phyloP scores from a whole-genome alignment of 2,329 filamentous ascomycete genomes.

The Nannizziopsis arthrosporioides region DNA sequence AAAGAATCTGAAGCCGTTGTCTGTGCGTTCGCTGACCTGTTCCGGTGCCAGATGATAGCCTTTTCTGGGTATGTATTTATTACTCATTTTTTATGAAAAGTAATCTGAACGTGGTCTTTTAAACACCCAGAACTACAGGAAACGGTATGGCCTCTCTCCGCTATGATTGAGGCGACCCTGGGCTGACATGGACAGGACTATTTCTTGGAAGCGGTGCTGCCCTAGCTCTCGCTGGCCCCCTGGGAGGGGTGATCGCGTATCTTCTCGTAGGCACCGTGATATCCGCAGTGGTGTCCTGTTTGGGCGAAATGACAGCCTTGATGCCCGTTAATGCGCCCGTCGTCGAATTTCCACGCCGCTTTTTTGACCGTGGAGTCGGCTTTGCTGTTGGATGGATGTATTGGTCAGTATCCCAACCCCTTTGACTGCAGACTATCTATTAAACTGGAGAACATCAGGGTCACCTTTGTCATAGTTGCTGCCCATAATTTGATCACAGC shows the following conservation, averaged over 20 bases:
- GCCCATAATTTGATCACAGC: slow-evolving; percentile 31
- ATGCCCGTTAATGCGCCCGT: slow-evolving; percentile 34
- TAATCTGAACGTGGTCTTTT: slow-evolving; percentile 3
- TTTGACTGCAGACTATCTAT: background rate
- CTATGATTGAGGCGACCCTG: background rate
- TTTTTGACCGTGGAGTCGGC: slow-evolving; percentile 34
- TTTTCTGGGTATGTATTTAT: slow-evolving; percentile 30
- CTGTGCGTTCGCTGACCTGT: background rate
- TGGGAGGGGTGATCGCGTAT: slow-evolving; percentile 32
- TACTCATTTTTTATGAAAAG: background rate
- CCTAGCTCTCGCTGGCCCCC: slow-evolving; percentile 31
- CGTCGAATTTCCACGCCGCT: slow-evolving; percentile 31
- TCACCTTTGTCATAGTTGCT: slow-evolving; percentile 23
- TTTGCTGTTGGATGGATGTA: slow-evolving; percentile 39
- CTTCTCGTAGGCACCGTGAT: slow-evolving; percentile 35
- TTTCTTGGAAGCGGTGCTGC: slow-evolving; percentile 35
- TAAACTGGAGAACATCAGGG: slow-evolving; percentile 16
- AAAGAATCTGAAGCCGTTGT: background rate
- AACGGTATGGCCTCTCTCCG: slow-evolving; percentile 23
- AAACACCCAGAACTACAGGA: slow-evolving; percentile 26
- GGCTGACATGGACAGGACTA: slow-evolving; percentile 20
- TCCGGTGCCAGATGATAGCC: slow-evolving; percentile 31
- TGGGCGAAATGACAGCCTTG: slow-evolving; percentile 37
- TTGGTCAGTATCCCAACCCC: slow-evolving; percentile 23
- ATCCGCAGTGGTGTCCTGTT: slow-evolving; percentile 33